Percentiles rank a stretch among this genome's conserved stretches.
These are phyloP conservation scores for Paramecium biaurelia DNA, from an alignment of 73 alveolate species.

Conservation along the genomic window DNA sequence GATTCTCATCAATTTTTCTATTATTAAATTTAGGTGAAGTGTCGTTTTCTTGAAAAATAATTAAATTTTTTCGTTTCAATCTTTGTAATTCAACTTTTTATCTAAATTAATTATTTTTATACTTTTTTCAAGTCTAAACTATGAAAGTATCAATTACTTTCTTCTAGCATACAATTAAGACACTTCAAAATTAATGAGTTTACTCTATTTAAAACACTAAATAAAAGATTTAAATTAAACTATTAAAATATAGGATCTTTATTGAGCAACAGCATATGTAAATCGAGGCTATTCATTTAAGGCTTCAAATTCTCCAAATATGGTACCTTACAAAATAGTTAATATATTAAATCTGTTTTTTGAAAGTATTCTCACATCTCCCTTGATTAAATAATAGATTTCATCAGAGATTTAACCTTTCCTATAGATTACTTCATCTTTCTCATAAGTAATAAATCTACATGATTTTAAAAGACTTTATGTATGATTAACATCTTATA, in stretches of 20 bases:
- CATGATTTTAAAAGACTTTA: neutral
- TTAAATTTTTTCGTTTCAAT: neutral
- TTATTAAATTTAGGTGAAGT: neutral
- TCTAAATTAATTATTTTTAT: neutral
- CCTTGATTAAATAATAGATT: neutral
- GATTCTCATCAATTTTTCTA: neutral
- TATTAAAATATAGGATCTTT: neutral
- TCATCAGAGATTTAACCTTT: neutral
- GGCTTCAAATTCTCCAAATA: slow-evolving; percentile 46
- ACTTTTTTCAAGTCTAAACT: neutral
- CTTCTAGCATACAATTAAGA: neutral
- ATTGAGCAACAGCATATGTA: neutral
- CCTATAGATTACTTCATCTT: neutral
- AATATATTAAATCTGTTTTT: neutral
- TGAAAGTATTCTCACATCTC: neutral
- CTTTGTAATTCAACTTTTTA: neutral
- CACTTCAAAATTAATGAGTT: neutral
- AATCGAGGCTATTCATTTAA: neutral
- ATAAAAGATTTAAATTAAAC: neutral
- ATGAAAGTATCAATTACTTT: neutral
- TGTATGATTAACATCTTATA: neutral
- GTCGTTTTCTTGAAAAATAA: neutral
- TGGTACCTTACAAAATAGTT: neutral
- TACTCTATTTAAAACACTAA: neutral
- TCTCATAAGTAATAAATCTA: neutral